phyloP scores from a whole-genome alignment of 1,284 basidiomycete genomes.

The Marasmius sp. region DNA sequence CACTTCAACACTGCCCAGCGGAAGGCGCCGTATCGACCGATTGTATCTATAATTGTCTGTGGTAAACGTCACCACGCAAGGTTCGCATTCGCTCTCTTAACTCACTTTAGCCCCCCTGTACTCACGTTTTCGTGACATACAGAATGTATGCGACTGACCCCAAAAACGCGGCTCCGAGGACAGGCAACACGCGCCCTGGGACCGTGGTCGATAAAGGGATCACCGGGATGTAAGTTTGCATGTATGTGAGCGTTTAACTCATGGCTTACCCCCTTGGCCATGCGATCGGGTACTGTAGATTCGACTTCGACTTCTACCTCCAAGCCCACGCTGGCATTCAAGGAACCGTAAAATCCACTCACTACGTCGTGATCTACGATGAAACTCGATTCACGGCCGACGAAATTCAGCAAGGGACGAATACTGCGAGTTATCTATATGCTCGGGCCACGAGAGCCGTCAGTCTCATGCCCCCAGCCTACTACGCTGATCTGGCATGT shows the following conservation, averaged over 20 bases:
- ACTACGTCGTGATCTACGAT: slow-evolving; percentile 75
- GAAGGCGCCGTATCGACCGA: slow-evolving; percentile 53
- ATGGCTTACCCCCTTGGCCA: neutral
- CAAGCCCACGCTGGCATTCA: slow-evolving; percentile 74
- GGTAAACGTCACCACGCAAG: slow-evolving; percentile 79
- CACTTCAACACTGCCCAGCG: slow-evolving; percentile 43
- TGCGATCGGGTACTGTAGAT: slow-evolving; percentile 38
- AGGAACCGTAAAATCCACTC: slow-evolving; percentile 66
- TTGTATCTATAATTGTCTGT: slow-evolving; percentile 71
- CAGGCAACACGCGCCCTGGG: slow-evolving; percentile 70
- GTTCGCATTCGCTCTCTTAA: slow-evolving; percentile 19
- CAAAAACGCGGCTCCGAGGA: slow-evolving; percentile 49
- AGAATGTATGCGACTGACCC: slow-evolving; percentile 57
- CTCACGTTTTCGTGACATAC: slow-evolving; percentile 11
- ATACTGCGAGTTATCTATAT: slow-evolving; percentile 66
- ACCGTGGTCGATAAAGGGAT: slow-evolving; percentile 76
- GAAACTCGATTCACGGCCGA: slow-evolving; percentile 66
- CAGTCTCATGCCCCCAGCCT: slow-evolving; percentile 72
- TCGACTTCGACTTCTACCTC: slow-evolving; percentile 76
- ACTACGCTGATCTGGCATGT: slow-evolving; percentile 77
- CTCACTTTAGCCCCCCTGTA: slow-evolving; percentile 15
- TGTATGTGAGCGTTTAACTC: neutral
- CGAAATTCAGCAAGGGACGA: slow-evolving; percentile 65
- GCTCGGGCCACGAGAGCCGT: slow-evolving; percentile 77
- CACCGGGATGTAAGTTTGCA: slow-evolving; percentile 53